phyloP scores from a whole-genome alignment of 768 basidiomycete species.

The Floccularia luteovirens region DNA sequence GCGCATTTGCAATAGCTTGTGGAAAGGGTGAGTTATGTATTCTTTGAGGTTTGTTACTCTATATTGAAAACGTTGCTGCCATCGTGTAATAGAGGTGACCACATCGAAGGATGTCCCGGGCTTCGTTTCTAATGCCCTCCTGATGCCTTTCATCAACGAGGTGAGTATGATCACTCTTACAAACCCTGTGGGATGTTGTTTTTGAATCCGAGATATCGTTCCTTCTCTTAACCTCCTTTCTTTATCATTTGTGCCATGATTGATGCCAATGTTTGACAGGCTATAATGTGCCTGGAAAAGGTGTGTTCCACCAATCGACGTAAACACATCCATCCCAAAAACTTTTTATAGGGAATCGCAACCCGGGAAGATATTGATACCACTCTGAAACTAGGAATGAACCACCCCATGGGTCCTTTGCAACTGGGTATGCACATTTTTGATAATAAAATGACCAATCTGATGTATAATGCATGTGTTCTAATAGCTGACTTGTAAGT shows the following conservation, averaged over 20 bases:
- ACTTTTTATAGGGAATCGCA: constrained; percentile 63
- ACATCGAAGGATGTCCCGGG: constrained; percentile 89
- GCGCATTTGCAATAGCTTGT: constrained; percentile 78
- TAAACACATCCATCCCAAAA: not conserved
- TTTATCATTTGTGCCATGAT: not conserved
- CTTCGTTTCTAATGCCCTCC: constrained; percentile 88
- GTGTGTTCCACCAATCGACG: constrained; percentile 23
- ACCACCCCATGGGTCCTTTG: constrained; percentile 91
- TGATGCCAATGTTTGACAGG: constrained; percentile 33
- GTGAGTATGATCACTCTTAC: too few relatives aligned
- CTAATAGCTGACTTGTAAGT: constrained; percentile 51
- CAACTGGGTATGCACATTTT: constrained; percentile 72
- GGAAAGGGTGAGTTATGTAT: constrained; percentile 60
- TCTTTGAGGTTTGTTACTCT: not conserved
- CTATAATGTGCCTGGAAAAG: constrained; percentile 90
- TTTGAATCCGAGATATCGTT: not conserved
- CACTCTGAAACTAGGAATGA: constrained; percentile 90
- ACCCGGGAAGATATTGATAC: constrained; percentile 94
- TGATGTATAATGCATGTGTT: not conserved
- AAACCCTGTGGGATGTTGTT: too few relatives aligned
- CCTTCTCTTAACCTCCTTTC: not conserved
- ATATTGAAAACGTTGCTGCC: not conserved
- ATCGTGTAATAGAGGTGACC: constrained; percentile 86
- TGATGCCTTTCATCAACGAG: constrained; percentile 99
- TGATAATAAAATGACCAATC: too few relatives aligned